Evolutionary conservation across 2,329 filamentous ascomycete species (phyloP), one percentile per base, ranked within the genome.

Genomic region (Zasmidium citrigriseum): DNA sequence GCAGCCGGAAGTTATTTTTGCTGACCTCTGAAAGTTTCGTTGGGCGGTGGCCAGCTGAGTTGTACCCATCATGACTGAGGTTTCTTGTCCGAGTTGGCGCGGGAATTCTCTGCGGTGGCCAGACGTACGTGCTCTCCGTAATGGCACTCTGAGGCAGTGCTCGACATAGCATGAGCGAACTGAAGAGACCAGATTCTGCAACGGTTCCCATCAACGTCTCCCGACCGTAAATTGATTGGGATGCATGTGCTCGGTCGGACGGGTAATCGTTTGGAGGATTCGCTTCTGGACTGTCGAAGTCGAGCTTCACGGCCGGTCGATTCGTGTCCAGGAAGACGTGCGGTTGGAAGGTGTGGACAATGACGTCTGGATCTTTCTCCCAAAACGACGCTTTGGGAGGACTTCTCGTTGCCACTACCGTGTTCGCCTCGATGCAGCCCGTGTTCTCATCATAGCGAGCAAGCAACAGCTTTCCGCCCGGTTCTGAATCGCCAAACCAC

Each of bases 391-490:
- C 82, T 1, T 77, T 78, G 5, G 83, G 81, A 22, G 76, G 73
- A 1, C 77, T 77, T 53, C 86, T 82, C 53, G 86, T 83, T 1
- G 89, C 90, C 3, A 93, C 77, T 16, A 97, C 77, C 16, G 88
- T 84, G 70, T 93, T 91, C 2, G 86, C 91, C 75, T 95, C 90
- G 56, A 97, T 96, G 66, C 86, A 87, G 16, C 88, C 89, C 46
- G 85, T 81, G 3, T 83, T 77, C 47, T 86, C 83, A 70, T 96
- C 86, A 69, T 92, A 97, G 12, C 89, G 86, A n/a, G 83, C 82
- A 41, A 96, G 70, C 23, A 96, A 81, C 45, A 96, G 74, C 70
- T 89, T 89, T 0, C 93, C 93, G 1, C 83, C 87, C 49, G 91
- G 81, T 25, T 87, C 83, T 1, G 80, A 82, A 73, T 96, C 91